These are phyloP conservation scores for Toxicodendron radicans DNA, from an alignment of 345 rosid genomes.

Conservation along the genomic window DNA sequence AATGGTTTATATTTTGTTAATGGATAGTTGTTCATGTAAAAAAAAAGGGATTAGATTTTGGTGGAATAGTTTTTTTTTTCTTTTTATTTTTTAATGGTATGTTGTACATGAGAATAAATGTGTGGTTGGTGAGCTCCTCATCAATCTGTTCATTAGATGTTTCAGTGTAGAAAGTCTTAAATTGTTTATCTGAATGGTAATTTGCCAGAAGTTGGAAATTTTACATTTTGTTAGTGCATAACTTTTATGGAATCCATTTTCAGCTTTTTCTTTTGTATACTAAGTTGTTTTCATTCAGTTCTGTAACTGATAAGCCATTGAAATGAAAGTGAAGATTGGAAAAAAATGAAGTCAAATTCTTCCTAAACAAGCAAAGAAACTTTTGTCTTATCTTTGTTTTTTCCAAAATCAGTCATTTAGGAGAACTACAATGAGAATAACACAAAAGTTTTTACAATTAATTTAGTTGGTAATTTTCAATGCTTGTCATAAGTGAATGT, in stretches of 20 bases:
- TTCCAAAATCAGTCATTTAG: not conserved
- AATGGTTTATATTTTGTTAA: constrained; percentile 32
- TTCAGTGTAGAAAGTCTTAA: constrained; percentile 27
- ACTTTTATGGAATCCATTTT: constrained; percentile 1
- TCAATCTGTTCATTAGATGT: constrained; percentile 22
- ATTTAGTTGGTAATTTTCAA: not conserved
- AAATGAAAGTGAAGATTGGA: constrained; percentile 2
- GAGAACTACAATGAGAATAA: too few relatives aligned
- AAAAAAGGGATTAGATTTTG: constrained; percentile 38
- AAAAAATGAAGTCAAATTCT: not conserved
- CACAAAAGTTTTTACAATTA: not conserved
- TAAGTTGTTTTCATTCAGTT: not conserved
- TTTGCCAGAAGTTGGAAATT: constrained; percentile 20
- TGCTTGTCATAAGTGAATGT: not conserved
- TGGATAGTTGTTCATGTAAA: constrained; percentile 46
- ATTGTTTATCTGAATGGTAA: constrained; percentile 36
- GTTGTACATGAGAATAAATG: constrained; percentile 57
- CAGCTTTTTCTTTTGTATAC: not conserved
- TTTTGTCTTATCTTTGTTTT: not conserved
- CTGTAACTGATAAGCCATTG: not conserved
- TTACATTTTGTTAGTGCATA: constrained; percentile 22
- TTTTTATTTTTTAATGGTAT: constrained; percentile 6
- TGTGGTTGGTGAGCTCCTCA: constrained; percentile 17
- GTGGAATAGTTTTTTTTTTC: constrained; percentile 17
- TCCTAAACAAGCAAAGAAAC: not conserved